A percentile compares a stretch with the other conserved stretches of the same genome.
Conservation (phyloP, 805 yeast species). For the Danielozyma ontarioensis region DNA sequence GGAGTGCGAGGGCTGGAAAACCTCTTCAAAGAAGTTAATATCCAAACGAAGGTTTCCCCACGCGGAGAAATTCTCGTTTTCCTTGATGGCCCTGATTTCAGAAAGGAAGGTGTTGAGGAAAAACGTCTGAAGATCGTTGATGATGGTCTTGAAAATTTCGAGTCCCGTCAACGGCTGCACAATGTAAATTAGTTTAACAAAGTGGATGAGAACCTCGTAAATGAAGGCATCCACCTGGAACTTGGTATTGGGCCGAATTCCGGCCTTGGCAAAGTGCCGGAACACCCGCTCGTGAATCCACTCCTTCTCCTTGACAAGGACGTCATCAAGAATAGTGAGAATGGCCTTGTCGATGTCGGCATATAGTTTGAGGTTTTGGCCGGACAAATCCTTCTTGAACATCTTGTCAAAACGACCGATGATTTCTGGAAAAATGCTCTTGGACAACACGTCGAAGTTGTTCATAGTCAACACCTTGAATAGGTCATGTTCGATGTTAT, state of each 20-base stretch:
- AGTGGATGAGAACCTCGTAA: constrained; percentile 34
- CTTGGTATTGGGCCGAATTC: background rate
- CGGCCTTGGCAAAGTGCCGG: constrained; percentile 18
- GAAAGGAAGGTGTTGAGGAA: constrained; percentile 30
- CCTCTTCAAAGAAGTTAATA: constrained; percentile 32
- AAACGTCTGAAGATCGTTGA: constrained; percentile 34
- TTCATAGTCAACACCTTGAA: constrained; percentile 41
- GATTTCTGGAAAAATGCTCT: constrained; percentile 25
- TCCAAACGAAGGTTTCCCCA: constrained; percentile 31
- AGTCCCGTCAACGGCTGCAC: constrained; percentile 36
- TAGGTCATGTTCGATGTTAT: constrained; percentile 19
- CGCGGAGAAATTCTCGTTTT: constrained; percentile 10
- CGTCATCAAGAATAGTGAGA: constrained; percentile 35
- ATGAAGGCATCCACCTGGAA: constrained; percentile 34
- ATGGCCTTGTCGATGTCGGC: constrained; percentile 39
- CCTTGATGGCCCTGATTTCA: constrained; percentile 19
- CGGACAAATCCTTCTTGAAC: constrained; percentile 30
- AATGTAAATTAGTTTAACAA: constrained; percentile 34
- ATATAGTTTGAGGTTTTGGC: constrained; percentile 34
- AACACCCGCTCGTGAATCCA: constrained; percentile 26
- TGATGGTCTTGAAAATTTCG: constrained; percentile 29
- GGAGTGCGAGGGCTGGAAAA: constrained; percentile 30
- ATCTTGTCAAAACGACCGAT: constrained; percentile 28
- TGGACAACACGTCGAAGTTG: constrained; percentile 33
- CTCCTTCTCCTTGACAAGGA: constrained; percentile 29